phyloP scores from a whole-genome alignment of 306 rosid species.

The Quercus dentata region DNA sequence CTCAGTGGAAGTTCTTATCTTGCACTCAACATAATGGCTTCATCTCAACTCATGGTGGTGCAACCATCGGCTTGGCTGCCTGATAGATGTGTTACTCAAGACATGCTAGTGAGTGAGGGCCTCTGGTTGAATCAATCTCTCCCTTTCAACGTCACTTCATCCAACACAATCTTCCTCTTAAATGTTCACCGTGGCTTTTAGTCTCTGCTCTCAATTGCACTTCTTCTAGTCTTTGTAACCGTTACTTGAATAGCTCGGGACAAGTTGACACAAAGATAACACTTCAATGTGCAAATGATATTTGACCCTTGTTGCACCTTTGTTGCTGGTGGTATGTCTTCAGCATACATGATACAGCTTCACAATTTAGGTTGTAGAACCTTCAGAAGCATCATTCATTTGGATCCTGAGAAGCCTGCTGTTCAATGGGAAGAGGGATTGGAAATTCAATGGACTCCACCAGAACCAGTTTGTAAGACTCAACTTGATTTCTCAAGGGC shows the following conservation, averaged over 20 bases:
- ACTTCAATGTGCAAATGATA: conserved; percentile 48
- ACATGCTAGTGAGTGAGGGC: conserved; percentile 72
- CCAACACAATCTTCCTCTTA: conserved; percentile 80
- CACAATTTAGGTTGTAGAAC: conserved; percentile 89
- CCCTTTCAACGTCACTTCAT: conserved; percentile 79
- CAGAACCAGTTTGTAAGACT: conserved; percentile 63
- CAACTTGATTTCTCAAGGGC: conserved; percentile 60
- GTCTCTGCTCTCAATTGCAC: conserved; percentile 93
- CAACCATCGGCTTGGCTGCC: conserved; percentile 80
- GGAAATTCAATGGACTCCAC: conserved; percentile 89
- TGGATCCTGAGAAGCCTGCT: conserved; percentile 50
- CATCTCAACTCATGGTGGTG: conserved; percentile 59
- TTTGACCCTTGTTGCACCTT: conserved; percentile 87
- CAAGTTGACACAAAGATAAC: conserved; percentile 46
- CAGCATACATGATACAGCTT: conserved; percentile 87
- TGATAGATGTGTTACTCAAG: conserved; percentile 65
- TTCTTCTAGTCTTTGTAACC: conserved; percentile 78
- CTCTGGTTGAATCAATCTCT: conserved; percentile 85
- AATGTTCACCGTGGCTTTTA: conserved; percentile 83
- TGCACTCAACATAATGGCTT: conserved; percentile 43
- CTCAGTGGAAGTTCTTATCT: conserved; percentile 72
- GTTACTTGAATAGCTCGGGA: conserved; percentile 65
- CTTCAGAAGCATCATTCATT: conserved; percentile 74
- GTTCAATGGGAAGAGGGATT: conserved; percentile 84
- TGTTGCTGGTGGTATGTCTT: conserved; percentile 79